A percentile compares a stretch with the other conserved stretches of the same genome.
Conservation (phyloP, 805 yeast genomes). For the Pichia membranifaciens region DNA sequence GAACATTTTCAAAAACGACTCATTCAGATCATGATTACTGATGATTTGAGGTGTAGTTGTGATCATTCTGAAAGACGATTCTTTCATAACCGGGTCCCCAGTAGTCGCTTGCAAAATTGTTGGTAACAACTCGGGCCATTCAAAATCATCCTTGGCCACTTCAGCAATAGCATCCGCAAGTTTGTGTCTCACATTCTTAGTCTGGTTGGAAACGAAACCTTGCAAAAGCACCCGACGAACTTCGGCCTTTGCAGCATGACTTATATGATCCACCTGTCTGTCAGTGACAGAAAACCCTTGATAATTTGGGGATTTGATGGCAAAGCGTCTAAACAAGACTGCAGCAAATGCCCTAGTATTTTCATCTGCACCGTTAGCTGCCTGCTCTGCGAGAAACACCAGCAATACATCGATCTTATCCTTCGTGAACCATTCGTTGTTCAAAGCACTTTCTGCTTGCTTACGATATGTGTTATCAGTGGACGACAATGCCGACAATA, state of each 20-base stretch:
- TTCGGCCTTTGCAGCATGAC: conserved; percentile 51
- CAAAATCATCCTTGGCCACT: conserved; percentile 65
- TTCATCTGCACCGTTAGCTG: conserved; percentile 57
- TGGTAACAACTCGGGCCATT: conserved; percentile 78
- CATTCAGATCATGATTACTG: conserved; percentile 36
- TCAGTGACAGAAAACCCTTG: conserved; percentile 58
- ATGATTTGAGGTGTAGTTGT: conserved; percentile 78
- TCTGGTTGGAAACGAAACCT: conserved; percentile 66
- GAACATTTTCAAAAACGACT: conserved; percentile 60
- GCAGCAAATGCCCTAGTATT: conserved; percentile 70
- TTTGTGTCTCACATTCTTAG: conserved; percentile 82
- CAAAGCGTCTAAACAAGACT: conserved; percentile 82
- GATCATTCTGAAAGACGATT: conserved; percentile 85
- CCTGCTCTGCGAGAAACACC: conserved; percentile 74
- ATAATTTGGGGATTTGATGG: conserved; percentile 70
- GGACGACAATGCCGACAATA: conserved; percentile 67
- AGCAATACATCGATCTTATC: conserved; percentile 66
- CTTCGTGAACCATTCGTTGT: conserved; percentile 66
- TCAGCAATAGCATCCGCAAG: conserved; percentile 92
- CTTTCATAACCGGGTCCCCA: conserved; percentile 64
- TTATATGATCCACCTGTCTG: conserved; percentile 68
- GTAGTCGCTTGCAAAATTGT: conserved; percentile 59
- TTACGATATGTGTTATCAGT: conserved; percentile 72
- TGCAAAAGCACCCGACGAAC: conserved; percentile 60
- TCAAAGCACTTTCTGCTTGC: conserved; percentile 66